Evolutionary conservation across 805 yeast genomes (phyloP), one percentile per base, ranked within the genome.

Genomic region (Hemisphaericaspora nanyangensis): DNA sequence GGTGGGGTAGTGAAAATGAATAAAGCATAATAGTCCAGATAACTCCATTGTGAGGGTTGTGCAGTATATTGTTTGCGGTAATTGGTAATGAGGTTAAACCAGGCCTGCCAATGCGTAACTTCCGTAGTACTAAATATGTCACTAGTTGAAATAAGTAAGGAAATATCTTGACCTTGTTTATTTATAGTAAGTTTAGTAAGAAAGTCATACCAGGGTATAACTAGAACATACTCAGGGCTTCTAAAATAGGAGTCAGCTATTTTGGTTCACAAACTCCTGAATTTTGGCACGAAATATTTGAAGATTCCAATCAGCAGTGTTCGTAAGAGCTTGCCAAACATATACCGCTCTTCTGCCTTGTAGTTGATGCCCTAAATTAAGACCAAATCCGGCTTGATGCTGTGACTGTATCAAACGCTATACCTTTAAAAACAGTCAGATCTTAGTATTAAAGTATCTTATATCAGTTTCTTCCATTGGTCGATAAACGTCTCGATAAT

Each of bases 401-500:
- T n/a, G 16, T 31, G 18, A 19, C 5, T 22, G 25, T 18, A 24
- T 31, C 18, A 31, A 19, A 17, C 25, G 15, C 17, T 17, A 17
- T 8, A 8, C 26, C n/a, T 7, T 18, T 17, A 31, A 31, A 18
- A 12, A 19, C 12, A 17, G 22, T 19, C 17, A 13, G 29, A 19
- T 12, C 19, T 8, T 17, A 13, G 5, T 22, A n/a, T 15, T 33
- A 13, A 25, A 19, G 12, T 10, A 6, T 4, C 15, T 8, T 16
- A 31, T 31, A 31, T 52, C 49, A 8, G 17, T 17, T 11, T 31
- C 34, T 7, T 15, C n/a, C 34, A 31, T 13, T 6, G 26, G 34
- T 10, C 12, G 20, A 19, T 31, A 24, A 11, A 31, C 5, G 19
- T 19, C 22, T 11, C 19, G 16, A 11, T 17, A 31, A 11, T 31